These are phyloP conservation scores for Malassezia japonica DNA, from an alignment of 1,284 basidiomycete species.

Conservation along the genomic window DNA sequence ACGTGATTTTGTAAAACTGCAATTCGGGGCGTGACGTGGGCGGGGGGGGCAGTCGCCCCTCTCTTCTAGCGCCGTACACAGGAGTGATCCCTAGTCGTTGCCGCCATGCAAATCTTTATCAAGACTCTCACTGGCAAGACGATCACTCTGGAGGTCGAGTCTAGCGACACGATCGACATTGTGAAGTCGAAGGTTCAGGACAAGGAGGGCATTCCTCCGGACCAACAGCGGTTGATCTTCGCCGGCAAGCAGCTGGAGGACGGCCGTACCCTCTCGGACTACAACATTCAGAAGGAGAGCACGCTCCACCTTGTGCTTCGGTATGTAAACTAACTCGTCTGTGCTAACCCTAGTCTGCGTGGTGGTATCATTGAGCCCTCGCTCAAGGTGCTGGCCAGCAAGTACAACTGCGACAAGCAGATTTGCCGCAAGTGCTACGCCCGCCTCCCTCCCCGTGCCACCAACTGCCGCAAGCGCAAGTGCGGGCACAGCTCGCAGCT, in stretches of 20 bases:
- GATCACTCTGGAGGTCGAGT: constrained; percentile 51
- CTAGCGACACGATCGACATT: constrained; percentile 57
- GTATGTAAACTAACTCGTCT: constrained; percentile 15
- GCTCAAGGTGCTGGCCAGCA: constrained; percentile 86
- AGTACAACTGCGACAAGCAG: constrained; percentile 60
- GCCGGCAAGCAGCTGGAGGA: constrained; percentile 47
- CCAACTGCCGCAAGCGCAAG: constrained; percentile 80
- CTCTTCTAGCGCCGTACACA: constrained; percentile 12
- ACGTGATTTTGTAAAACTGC: constrained; percentile 18
- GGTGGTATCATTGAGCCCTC: constrained; percentile 99
- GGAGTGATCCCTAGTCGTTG: constrained; percentile 7
- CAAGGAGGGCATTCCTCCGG: constrained; percentile 46
- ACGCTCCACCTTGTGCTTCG: constrained; percentile 92
- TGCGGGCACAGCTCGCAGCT: constrained; percentile 49
- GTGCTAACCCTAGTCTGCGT: constrained; percentile 60
- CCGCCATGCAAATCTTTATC: constrained; percentile 43
- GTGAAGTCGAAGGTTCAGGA: constrained; percentile 53
- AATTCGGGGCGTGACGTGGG: constrained; percentile 4
- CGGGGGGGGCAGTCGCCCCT: not conserved
- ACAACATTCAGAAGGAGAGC: constrained; percentile 96
- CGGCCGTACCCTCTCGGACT: constrained; percentile 42
- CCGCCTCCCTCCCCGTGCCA: constrained; percentile 93
- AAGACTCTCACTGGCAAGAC: constrained; percentile 47
- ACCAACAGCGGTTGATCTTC: constrained; percentile 46
- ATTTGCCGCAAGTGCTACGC: constrained; percentile 99